phyloP scores from a whole-genome alignment of 2,329 filamentous ascomycete species.

The Arthrobotrys iridis region DNA sequence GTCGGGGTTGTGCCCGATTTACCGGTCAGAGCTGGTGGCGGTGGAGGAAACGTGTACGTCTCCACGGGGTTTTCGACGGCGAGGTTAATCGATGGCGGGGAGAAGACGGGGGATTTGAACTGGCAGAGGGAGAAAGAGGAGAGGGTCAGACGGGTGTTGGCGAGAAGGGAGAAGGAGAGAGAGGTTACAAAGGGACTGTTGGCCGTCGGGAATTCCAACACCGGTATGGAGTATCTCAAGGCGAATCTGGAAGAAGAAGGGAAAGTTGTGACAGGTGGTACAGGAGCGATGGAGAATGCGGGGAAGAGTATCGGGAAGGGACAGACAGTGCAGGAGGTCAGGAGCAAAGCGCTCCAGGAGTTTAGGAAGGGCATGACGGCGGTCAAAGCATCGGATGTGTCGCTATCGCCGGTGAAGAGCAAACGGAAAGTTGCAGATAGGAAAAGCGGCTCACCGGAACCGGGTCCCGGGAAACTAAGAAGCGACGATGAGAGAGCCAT shows the following conservation, averaged over 20 bases:
- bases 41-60: constrained; percentile 64
- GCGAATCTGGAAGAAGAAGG: constrained; percentile 44
- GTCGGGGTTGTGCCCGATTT: constrained; percentile 54
- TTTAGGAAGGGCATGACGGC: constrained; percentile 23
- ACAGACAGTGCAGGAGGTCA: constrained; percentile 19
- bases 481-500: constrained; percentile 21
- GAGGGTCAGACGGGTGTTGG: constrained; percentile 71
- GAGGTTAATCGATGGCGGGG: constrained; percentile 71
- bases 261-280: constrained; percentile 10
- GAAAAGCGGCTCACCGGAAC: constrained; percentile 13
- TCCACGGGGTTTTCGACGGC: constrained; percentile 62
- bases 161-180: constrained; percentile 75
- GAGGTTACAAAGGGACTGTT: constrained; percentile 74
- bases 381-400: constrained; percentile 28
- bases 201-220: constrained; percentile 54
- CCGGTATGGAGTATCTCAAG: constrained; percentile 58
- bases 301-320: constrained; percentile 13
- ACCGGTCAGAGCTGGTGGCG: constrained; percentile 62
- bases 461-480: background rate
- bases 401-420: constrained; percentile 44
- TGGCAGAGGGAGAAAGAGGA: constrained; percentile 70
- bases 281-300: background rate
- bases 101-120: constrained; percentile 69
- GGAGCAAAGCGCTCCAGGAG: constrained; percentile 17
- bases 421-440: constrained; percentile 44